Conservation (phyloP, 192 early-diverging fungal species). For the Linnemannia exigua region DNA sequence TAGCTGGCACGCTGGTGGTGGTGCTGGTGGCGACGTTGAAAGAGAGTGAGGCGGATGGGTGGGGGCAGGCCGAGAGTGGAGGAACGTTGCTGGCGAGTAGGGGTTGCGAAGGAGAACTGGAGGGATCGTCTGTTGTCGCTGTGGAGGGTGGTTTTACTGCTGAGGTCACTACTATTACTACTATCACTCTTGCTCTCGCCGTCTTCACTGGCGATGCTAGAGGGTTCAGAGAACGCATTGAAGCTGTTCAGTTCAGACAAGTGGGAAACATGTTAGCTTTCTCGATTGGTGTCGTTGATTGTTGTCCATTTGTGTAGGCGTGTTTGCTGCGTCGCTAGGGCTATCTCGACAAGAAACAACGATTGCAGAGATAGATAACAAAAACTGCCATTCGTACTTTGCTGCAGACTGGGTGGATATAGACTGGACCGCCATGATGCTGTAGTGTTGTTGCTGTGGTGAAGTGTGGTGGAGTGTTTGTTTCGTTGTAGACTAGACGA, state of each 20-base stretch:
- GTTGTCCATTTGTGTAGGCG: not conserved
- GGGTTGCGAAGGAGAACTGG: not conserved
- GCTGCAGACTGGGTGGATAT: conserved; percentile 3
- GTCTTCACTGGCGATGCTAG: not conserved
- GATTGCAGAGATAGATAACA: not conserved
- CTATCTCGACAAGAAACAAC: not conserved
- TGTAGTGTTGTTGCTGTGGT: not conserved
- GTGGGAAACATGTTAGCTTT: not conserved
- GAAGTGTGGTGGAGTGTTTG: not conserved
- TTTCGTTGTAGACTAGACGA: not conserved
- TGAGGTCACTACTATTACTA: not conserved
- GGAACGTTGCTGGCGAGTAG: conserved; percentile 14
- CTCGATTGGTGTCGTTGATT: not conserved
- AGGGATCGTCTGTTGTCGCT: conserved; percentile 11
- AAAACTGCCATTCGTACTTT: not conserved
- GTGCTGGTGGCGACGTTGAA: conserved; percentile 12
- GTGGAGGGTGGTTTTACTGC: not conserved
- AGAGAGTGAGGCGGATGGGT: not conserved
- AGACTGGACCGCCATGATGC: not conserved
- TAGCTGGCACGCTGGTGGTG: conserved; percentile 17
- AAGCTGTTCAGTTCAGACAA: not conserved
- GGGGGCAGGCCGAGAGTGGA: not conserved
- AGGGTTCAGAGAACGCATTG: not conserved
- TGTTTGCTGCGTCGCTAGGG: not conserved
- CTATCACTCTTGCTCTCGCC: not conserved